These are phyloP conservation scores for Syzygium malaccense DNA, from an alignment of 441 rosid species.

Conservation along the genomic window DNA sequence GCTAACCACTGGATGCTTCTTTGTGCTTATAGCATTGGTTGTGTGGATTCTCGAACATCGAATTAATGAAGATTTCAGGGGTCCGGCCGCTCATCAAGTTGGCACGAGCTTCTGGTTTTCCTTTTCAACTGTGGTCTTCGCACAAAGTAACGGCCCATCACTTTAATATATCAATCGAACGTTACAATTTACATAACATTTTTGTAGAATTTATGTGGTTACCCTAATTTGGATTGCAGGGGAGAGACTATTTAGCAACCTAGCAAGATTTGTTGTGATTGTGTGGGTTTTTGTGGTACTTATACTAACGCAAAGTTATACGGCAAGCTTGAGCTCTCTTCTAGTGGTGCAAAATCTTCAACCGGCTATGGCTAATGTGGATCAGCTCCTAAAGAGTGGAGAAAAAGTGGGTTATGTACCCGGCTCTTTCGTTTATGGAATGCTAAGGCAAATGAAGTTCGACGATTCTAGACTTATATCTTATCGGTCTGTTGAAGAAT, in stretches of 20 bases:
- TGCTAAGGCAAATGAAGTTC: constrained; percentile 23
- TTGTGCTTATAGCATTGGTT: constrained; percentile 37
- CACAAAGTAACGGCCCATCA: constrained; percentile 30
- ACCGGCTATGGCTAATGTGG: constrained; percentile 22
- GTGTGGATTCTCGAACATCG: constrained; percentile 59
- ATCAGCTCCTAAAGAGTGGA: constrained; percentile 28
- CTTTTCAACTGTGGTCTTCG: constrained; percentile 69
- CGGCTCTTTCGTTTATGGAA: constrained; percentile 34
- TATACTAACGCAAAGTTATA: constrained; percentile 52
- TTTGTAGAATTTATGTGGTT: background rate
- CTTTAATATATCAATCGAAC: background rate
- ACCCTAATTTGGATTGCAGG: constrained; percentile 20
- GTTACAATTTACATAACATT: too few species aligned
- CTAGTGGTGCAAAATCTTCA: constrained; percentile 20
- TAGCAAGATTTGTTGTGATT: constrained; percentile 36
- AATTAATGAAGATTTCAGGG: constrained; percentile 50
- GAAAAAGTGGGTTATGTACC: constrained; percentile 34
- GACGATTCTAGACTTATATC: constrained; percentile 19
- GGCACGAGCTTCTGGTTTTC: constrained; percentile 66
- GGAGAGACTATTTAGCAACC: constrained; percentile 44
- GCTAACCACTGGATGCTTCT: constrained; percentile 29
- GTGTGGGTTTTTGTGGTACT: constrained; percentile 59
- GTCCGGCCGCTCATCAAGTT: constrained; percentile 34
- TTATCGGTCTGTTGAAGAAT: constrained; percentile 27
- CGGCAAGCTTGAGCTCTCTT: constrained; percentile 49